These are phyloP conservation scores for Domatiomyces globalis DNA, from an alignment of 2,329 filamentous ascomycete genomes.

Conservation along the genomic window DNA sequence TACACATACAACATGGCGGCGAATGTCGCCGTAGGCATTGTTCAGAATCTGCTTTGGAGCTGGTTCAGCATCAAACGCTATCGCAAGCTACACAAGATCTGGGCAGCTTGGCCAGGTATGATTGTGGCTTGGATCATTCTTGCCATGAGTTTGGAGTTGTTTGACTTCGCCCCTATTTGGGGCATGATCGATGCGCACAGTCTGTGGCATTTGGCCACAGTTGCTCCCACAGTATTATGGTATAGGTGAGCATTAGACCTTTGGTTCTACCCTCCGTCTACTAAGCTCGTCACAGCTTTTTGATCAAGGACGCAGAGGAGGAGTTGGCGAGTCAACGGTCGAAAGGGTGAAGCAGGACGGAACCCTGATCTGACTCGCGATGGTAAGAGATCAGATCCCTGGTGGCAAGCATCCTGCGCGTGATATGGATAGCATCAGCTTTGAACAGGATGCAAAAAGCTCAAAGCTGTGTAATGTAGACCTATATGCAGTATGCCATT, in stretches of 20 bases:
- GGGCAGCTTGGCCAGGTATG: constrained; percentile 80
- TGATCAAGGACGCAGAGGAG: constrained; percentile 71
- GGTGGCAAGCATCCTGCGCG: background rate
- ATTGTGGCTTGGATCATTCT: constrained; percentile 84
- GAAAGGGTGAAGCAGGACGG: constrained; percentile 44
- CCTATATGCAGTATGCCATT: background rate
- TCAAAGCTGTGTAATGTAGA: background rate
- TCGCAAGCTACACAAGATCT: constrained; percentile 53
- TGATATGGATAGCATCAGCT: background rate
- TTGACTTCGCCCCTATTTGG: constrained; percentile 79
- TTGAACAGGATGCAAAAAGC: background rate
- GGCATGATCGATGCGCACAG: constrained; percentile 85
- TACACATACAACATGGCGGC: constrained; percentile 98
- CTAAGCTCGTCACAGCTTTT: constrained; percentile 46
- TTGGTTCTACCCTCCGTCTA: background rate
- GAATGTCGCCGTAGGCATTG: constrained; percentile 67
- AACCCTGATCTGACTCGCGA: background rate
- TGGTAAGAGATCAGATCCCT: too few relatives aligned
- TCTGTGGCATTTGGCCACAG: constrained; percentile 89
- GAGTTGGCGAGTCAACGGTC: constrained; percentile 60
- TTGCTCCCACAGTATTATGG: constrained; percentile 75
- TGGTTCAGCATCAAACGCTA: constrained; percentile 69
- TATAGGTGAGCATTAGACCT: constrained; percentile 59
- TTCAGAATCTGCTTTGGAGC: constrained; percentile 74
- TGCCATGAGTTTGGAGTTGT: constrained; percentile 88